Conservation (phyloP, 441 rosid genomes). For the Flueggea neowawraea region DNA sequence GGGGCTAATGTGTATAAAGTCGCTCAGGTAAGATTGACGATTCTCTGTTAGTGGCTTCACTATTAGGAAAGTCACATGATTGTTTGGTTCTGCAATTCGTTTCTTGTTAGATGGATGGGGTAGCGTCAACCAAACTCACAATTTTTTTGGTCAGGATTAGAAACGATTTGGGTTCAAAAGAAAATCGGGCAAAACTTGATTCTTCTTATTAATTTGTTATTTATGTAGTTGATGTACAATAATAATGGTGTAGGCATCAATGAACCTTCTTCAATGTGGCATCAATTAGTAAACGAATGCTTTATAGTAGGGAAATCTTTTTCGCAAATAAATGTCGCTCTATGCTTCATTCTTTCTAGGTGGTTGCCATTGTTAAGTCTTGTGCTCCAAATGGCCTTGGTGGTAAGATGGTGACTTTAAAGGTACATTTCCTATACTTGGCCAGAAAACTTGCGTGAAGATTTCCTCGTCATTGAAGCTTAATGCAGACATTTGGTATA, state of each 20-base stretch:
- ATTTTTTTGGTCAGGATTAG: too few relatives aligned
- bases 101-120: too few relatives aligned
- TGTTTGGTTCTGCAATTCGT: too few relatives aligned
- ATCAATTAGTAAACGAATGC: not conserved
- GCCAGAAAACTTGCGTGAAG: not conserved
- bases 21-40: slow-evolving; percentile 41
- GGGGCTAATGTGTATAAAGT: slow-evolving; percentile 36
- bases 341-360: slow-evolving; percentile 31
- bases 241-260: too few relatives aligned
- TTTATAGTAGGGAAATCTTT: not conserved
- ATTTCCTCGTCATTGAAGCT: not conserved
- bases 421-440: slow-evolving; percentile 39
- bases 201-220: too few relatives aligned
- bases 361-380: slow-evolving; percentile 69
- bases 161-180: too few relatives aligned
- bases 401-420: slow-evolving; percentile 77
- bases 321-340: not conserved
- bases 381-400: slow-evolving; percentile 79
- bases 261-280: not conserved
- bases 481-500: not conserved
- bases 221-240: too few relatives aligned
- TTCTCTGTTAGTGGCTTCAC: not conserved
- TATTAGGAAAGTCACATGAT: not conserved
- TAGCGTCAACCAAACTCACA: too few relatives aligned
- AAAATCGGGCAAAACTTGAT: too few relatives aligned